Base-by-base conservation (phyloP, 768 basidiomycete genomes). In the Suillus subaureus region DNA sequence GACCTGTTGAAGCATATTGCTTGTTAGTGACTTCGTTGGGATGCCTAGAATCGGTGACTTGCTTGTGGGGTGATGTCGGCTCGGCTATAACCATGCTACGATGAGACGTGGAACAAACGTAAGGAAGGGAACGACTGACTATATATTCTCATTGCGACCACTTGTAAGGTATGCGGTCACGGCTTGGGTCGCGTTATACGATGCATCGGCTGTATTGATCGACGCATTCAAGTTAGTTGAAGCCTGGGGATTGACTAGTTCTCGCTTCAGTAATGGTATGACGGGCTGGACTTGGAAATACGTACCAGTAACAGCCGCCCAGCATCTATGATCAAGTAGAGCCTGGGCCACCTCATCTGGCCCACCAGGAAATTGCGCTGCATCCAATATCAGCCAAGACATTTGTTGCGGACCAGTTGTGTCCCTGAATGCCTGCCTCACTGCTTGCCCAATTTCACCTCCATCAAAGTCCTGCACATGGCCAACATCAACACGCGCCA, bases 131-230 rank as follows among this genome's bases (percentile, higher is more conserved):
- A 49, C 7, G 12, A 39, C 87, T 74, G 71, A 90, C 89, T 79
- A 89, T 21, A 81, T 82, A 66, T 84, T 85, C 67, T 88, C 88
- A 57, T 83, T 89, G 35, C 88, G 79, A 26, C 84, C 88, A 67
- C 83, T 81, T 0, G 77, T 78, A 1, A 72, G 78, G 66, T 81
- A 83, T 16, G 81, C 80, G 0, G 83, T 87, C 1, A 90, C 77
- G 1, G 85, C 85, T 28, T 70, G 68, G 3, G 83, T 77, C 1
- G 84, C 82, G 63, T 85, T 78, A 62, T 88, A 88, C 0, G 80
- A 67, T 3, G 77, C 66, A 67, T 89, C 78, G 0, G 79, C 79
- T 1, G 75, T 61, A 12, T 74, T 68, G 15, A 87, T 75, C 21
- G 82, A 78, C 6, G 72, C 64, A 15, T 73, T 69, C 2, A 85